Conservation (phyloP, 331 rosid species). For the Ulmus americana region DNA sequence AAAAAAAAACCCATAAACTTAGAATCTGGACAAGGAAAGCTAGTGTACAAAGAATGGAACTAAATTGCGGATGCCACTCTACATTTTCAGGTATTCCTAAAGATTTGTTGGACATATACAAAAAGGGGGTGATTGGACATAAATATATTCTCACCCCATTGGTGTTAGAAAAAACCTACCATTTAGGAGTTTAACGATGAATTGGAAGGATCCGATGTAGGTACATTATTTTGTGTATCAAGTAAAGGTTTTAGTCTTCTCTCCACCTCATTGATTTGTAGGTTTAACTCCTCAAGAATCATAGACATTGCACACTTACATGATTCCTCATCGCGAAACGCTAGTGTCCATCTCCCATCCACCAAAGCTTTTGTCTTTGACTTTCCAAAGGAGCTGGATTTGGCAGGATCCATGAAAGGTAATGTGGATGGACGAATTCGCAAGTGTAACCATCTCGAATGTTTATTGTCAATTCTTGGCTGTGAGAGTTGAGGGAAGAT, state of each 20-base stretch:
- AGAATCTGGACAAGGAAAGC: conserved; percentile 27
- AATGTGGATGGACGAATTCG: conserved; percentile 73
- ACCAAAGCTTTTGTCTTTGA: conserved; percentile 58
- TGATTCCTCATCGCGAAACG: conserved; percentile 71
- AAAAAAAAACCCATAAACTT: conserved; percentile 23
- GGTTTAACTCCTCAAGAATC: conserved; percentile 54
- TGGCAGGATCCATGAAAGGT: conserved; percentile 54
- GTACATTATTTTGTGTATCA: conserved; percentile 37
- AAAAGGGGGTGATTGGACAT: conserved; percentile 42
- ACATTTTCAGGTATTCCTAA: conserved; percentile 34
- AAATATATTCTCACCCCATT: conserved; percentile 39
- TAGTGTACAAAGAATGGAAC: conserved; percentile 66
- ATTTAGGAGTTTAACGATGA: conserved; percentile 29
- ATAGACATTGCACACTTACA: conserved; percentile 59
- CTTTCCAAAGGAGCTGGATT: conserved; percentile 33
- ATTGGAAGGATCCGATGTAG: conserved; percentile 32
- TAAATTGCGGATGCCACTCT: conserved; percentile 39
- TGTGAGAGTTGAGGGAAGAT: conserved; percentile 26
- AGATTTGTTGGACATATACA: conserved; percentile 46
- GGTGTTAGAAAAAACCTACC: conserved; percentile 28
- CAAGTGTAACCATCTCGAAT: conserved; percentile 76
- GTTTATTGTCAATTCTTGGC: conserved; percentile 74
- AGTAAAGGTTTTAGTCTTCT: conserved; percentile 68
- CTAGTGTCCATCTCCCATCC: conserved; percentile 92
- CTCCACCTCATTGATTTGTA: conserved; percentile 56